phyloP scores from a whole-genome alignment of 1,284 basidiomycete species.

The Porogramme epimiltina region DNA sequence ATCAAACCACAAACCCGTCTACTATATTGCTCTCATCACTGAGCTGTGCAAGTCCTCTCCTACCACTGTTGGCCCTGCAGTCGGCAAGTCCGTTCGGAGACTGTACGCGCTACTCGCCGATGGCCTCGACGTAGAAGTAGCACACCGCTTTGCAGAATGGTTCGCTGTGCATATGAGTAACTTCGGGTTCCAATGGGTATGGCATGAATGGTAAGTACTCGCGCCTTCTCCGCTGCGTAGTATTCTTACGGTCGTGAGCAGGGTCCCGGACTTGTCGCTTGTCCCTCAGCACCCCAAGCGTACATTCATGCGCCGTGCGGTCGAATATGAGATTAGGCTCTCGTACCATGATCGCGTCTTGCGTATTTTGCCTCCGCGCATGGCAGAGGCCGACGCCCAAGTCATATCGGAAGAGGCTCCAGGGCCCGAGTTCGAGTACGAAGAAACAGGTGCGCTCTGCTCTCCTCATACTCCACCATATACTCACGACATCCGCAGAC shows the following conservation, averaged over 20 bases:
- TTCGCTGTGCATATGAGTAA: slow-evolving; percentile 97
- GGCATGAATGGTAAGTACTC: slow-evolving; percentile 91
- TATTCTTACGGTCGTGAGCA: slow-evolving; percentile 33
- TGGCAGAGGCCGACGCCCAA: slow-evolving; percentile 66
- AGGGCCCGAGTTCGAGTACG: slow-evolving; percentile 84
- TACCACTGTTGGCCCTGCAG: slow-evolving; percentile 90
- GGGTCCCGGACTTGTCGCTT: slow-evolving; percentile 84
- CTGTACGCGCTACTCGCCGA: slow-evolving; percentile 79
- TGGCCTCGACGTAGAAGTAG: slow-evolving; percentile 84
- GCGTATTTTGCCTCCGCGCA: slow-evolving; percentile 84
- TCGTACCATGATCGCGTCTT: slow-evolving; percentile 94
- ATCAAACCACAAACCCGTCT: slow-evolving; percentile 78
- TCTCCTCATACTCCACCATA: neutral
- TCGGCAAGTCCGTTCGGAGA: slow-evolving; percentile 92
- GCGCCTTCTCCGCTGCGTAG: neutral
- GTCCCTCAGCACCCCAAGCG: slow-evolving; percentile 81
- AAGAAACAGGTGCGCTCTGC: slow-evolving; percentile 48
- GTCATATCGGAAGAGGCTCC: slow-evolving; percentile 79
- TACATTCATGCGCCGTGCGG: slow-evolving; percentile 83
- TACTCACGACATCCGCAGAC: slow-evolving; percentile 39
- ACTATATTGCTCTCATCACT: slow-evolving; percentile 88
- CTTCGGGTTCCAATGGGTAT: slow-evolving; percentile 99
- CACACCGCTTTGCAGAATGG: slow-evolving; percentile 89
- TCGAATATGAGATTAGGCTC: slow-evolving; percentile 90
- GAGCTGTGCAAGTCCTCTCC: slow-evolving; percentile 95